Conservation (phyloP, 73 alveolate species). For the Paramecium octaurelia region DNA sequence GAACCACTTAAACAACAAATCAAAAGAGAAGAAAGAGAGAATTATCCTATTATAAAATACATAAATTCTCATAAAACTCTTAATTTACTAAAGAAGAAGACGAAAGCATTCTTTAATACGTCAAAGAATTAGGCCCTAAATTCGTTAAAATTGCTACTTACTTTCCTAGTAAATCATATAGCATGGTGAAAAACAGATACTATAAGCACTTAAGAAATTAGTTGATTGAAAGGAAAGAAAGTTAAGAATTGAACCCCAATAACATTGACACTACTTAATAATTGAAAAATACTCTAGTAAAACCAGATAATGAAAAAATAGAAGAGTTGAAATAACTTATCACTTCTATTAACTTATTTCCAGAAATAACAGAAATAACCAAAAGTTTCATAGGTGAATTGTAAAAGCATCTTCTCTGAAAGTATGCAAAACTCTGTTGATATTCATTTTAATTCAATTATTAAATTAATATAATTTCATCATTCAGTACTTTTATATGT, state of each 20-base stretch:
- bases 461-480: not conserved
- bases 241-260: not conserved
- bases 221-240: not conserved
- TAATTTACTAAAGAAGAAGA: not conserved
- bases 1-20: not conserved
- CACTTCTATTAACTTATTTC: not conserved
- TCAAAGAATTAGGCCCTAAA: conserved; percentile 11
- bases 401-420: not conserved
- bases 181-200: conserved; percentile 41
- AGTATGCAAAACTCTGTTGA: not conserved
- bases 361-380: conserved; percentile 2
- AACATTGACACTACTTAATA: not conserved
- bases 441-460: not conserved
- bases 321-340: not conserved
- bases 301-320: not conserved
- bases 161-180: conserved; percentile 3
- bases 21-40: not conserved
- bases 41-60: not conserved
- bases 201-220: not conserved
- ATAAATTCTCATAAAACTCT: not conserved
- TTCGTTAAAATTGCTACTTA: conserved; percentile 4
- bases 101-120: not conserved
- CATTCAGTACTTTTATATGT: not conserved
- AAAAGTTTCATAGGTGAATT: not conserved
- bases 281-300: not conserved